Base-by-base conservation (phyloP, 1,139 yeast genomes). In the Geotrichum reessii region DNA sequence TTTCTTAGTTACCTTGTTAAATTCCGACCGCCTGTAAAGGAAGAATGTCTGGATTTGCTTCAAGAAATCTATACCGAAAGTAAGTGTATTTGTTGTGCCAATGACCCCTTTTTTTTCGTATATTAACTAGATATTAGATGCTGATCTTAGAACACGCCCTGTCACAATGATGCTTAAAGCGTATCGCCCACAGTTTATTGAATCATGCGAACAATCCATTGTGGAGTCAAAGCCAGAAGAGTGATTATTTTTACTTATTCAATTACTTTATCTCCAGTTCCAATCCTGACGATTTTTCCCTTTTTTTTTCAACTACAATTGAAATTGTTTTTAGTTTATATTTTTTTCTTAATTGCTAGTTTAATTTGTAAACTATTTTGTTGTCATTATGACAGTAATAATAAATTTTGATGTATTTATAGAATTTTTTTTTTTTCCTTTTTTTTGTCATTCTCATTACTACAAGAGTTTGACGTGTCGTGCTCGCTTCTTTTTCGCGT, bases 21-120 rank as follows among this genome's bases (percentile, higher is more conserved):
- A 92, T 87, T 89, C 69, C 80, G 97, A 64, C 97, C 97, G 0
- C 98, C 99, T 0, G 83, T 84, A 31, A 82, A 85, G 63, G 74
- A 75, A 1, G 78, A 78, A 25, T 88, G 96, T 68, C 71, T 90
- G 44, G 81, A 78, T n/a, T 77, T 91, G 8, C 76, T 91, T 54
- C 78, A 78, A 61, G 84, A 83, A 25, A 73, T 92, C 65, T 76
- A 81, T 52, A 74, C 76, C 58, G 76, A 74, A n/a, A 55, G 60
- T 58, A 50, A 54, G 60, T 55, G 22, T 24, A 1, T 28, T 27
- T 27, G 6, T 22, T 4, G 11, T 40, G 12, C 40, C 24, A n/a
- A 24, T 22, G 31, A 47, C 6, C 22, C 17, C 9, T 47, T 27
- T 9, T 37, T 4, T 40, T n/a, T 44, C 24, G 11, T 24, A 33